A percentile compares a stretch with the other conserved stretches of the same genome.
These are phyloP conservation scores for Haberlea rhodopensis DNA, from an alignment of 257 asterid species.

Conservation along the genomic window DNA sequence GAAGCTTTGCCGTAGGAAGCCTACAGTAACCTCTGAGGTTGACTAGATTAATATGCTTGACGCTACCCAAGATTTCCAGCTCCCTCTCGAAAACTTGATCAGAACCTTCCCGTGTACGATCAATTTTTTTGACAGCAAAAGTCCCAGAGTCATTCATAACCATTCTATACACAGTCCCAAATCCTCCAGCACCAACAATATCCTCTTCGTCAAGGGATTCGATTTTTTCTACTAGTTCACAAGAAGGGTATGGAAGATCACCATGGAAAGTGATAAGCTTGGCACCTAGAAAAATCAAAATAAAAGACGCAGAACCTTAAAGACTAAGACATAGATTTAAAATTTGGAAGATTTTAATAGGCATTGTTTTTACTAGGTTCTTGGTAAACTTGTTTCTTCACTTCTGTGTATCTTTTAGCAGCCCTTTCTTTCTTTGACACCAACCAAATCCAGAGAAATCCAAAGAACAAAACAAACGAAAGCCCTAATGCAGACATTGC, in stretches of 20 bases:
- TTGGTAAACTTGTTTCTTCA: slow-evolving; percentile 76
- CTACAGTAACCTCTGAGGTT: slow-evolving; percentile 93
- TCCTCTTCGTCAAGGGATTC: slow-evolving; percentile 89
- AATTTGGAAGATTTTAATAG: not conserved
- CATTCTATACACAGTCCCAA: slow-evolving; percentile 96
- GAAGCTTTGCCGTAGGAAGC: slow-evolving; percentile 87
- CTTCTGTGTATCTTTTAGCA: slow-evolving; percentile 80
- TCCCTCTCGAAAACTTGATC: slow-evolving; percentile 95
- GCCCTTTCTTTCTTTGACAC: slow-evolving; percentile 82
- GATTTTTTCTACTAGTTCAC: slow-evolving; percentile 91
- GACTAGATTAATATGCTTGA: slow-evolving; percentile 89
- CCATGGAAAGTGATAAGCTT: slow-evolving; percentile 95
- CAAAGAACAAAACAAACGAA: slow-evolving; percentile 56
- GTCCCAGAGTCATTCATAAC: slow-evolving; percentile 98
- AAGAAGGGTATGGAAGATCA: slow-evolving; percentile 93
- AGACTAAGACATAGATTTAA: not conserved
- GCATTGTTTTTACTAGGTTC: slow-evolving; percentile 61
- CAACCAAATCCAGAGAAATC: slow-evolving; percentile 65
- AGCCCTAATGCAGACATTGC: slow-evolving; percentile 65
- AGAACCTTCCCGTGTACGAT: slow-evolving; percentile 80
- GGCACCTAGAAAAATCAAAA: slow-evolving; percentile 49
- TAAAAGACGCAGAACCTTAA: not conserved
- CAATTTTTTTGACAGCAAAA: slow-evolving; percentile 91
- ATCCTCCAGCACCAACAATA: slow-evolving; percentile 95
- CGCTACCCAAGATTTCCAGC: slow-evolving; percentile 88